phyloP scores from a whole-genome alignment of 345 rosid species.

The Cardamine chenopodiifolia region DNA sequence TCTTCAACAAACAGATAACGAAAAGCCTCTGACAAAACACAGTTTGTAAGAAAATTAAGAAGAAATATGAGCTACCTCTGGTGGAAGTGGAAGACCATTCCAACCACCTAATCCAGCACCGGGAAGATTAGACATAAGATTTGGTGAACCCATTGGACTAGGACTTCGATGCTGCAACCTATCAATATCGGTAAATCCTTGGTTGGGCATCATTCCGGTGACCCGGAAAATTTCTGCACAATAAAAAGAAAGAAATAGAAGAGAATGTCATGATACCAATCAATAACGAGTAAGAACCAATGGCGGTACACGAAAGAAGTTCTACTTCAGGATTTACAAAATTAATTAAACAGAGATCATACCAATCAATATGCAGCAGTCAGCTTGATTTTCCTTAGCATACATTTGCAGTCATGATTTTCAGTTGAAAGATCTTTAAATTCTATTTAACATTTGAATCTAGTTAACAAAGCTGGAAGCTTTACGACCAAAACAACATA shows the following conservation, averaged over 20 bases:
- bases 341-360: constrained; percentile 13
- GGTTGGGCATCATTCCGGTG: constrained; percentile 82
- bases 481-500: constrained; percentile 1
- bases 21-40: constrained; percentile 26
- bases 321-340: constrained; percentile 9
- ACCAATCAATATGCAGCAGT: constrained; percentile 4
- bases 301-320: constrained; percentile 6
- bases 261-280: constrained; percentile 16
- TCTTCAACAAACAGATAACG: background rate
- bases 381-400: background rate
- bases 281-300: background rate
- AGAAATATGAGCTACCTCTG: constrained; percentile 57
- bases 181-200: constrained; percentile 84
- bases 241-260: background rate
- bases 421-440: background rate
- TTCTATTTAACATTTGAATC: background rate
- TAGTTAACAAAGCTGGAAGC: background rate
- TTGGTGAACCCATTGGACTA: constrained; percentile 97
- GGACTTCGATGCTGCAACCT: constrained; percentile 90
- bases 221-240: constrained; percentile 83
- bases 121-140: constrained; percentile 67
- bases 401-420: constrained; percentile 6
- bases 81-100: constrained; percentile 79
- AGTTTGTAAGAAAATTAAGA: background rate
- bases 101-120: constrained; percentile 72